Percentiles rank a stretch among this genome's conserved stretches.
Conservation (phyloP, 805 yeast species). For the Nakazawaea ernobii region DNA sequence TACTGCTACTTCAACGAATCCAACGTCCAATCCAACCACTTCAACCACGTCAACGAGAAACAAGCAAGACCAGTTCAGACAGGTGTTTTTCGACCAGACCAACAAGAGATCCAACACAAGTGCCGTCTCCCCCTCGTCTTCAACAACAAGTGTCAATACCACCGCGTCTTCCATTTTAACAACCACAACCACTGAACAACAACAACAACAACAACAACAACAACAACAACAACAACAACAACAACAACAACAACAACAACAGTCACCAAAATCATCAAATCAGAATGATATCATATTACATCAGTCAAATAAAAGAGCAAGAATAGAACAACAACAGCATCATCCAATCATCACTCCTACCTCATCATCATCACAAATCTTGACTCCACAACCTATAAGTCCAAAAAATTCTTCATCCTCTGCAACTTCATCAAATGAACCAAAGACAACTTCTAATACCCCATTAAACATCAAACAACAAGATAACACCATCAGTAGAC, state of each 20-base stretch:
- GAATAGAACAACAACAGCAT: too few species aligned
- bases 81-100: neutral
- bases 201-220: neutral
- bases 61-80: neutral
- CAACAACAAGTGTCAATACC: neutral
- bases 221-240: neutral
- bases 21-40: neutral
- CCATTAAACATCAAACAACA: too few species aligned
- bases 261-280: too few species aligned
- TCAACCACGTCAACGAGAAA: neutral
- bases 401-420: too few species aligned
- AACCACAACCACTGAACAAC: neutral
- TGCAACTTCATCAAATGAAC: too few species aligned
- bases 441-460: too few species aligned
- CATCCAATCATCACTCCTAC: too few species aligned
- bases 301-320: too few species aligned
- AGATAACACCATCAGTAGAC: neutral
- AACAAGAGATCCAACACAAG: constrained; percentile 6
- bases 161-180: neutral
- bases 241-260: neutral
- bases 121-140: neutral
- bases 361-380: too few species aligned
- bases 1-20: neutral
- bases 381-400: too few species aligned
- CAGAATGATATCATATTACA: too few species aligned